Evolutionary conservation across 805 yeast species (phyloP).

Genomic region (Teunomyces panamensis): DNA sequence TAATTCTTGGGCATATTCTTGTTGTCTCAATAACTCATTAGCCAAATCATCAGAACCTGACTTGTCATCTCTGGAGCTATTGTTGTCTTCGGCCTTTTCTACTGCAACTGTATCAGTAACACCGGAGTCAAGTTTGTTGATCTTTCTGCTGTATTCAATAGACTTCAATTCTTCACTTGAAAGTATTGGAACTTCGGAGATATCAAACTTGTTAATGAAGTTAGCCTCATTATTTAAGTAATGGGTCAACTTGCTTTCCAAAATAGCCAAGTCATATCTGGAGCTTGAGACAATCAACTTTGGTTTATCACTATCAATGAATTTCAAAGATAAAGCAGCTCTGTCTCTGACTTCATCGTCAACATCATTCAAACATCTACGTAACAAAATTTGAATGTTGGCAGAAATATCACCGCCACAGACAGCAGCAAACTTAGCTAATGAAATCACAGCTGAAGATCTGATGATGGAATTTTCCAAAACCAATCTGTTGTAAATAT

Average conservation of each 20-base stretch:
- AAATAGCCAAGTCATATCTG: conserved; percentile 67
- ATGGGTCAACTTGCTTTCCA: conserved; percentile 72
- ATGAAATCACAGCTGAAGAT: conserved; percentile 91
- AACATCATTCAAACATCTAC: conserved; percentile 79
- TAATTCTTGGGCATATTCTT: conserved; percentile 69
- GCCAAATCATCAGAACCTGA: conserved; percentile 16
- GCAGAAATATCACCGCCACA: conserved; percentile 64
- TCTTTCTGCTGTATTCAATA: conserved; percentile 55
- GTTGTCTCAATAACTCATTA: conserved; percentile 43
- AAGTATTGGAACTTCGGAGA: conserved; percentile 60
- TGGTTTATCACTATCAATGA: conserved; percentile 42
- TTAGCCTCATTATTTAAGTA: conserved; percentile 60
- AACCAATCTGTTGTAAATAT: conserved; percentile 94
- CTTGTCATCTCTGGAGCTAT: conserved; percentile 21
- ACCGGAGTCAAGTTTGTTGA: conserved; percentile 31
- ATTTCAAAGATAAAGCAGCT: conserved; percentile 79
- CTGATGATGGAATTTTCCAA: conserved; percentile 93
- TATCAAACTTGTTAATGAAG: conserved; percentile 64
- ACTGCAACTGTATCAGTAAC: conserved; percentile 14
- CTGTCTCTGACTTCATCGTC: conserved; percentile 99
- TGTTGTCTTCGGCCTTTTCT: conserved; percentile 16
- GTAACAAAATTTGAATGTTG: conserved; percentile 71
- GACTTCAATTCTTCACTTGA: conserved; percentile 69
- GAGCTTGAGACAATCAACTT: conserved; percentile 62
- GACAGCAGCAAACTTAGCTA: conserved; percentile 83